These are phyloP conservation scores for Hypomyces rosellus DNA, from an alignment of 2,329 filamentous ascomycete species.

Conservation along the genomic window DNA sequence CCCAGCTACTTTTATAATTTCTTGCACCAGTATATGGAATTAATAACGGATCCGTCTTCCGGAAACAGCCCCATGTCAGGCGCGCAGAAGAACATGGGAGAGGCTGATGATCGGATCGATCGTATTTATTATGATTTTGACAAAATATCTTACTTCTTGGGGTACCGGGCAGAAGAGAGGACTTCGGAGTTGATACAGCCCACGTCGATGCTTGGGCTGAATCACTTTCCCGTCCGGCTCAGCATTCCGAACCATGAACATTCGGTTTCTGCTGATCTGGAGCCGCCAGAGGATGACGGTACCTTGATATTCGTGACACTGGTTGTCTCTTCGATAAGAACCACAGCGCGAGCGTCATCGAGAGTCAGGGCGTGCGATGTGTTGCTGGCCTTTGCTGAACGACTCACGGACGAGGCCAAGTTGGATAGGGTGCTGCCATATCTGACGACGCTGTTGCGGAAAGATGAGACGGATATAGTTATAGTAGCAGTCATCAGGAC, in stretches of 20 bases:
- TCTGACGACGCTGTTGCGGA: slow-evolving; percentile 67
- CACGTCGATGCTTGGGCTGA: slow-evolving; percentile 43
- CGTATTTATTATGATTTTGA: slow-evolving; percentile 92
- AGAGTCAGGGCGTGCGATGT: slow-evolving; percentile 86
- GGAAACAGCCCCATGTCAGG: slow-evolving; percentile 67
- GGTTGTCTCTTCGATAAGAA: slow-evolving; percentile 80
- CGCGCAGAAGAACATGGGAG: slow-evolving; percentile 63
- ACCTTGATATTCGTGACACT: slow-evolving; percentile 88
- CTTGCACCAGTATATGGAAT: slow-evolving; percentile 93
- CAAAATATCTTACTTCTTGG: slow-evolving; percentile 92
- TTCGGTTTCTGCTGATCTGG: slow-evolving; percentile 53
- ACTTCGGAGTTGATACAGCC: slow-evolving; percentile 20
- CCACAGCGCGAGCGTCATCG: slow-evolving; percentile 81
- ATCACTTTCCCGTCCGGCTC: slow-evolving; percentile 72
- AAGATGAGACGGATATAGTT: slow-evolving; percentile 77
- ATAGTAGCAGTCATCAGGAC: slow-evolving; percentile 79
- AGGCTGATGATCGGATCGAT: slow-evolving; percentile 91
- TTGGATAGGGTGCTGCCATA: slow-evolving; percentile 90
- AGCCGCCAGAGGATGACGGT: slow-evolving; percentile 71
- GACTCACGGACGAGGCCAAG: slow-evolving; percentile 90
- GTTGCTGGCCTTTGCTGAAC: slow-evolving; percentile 83
- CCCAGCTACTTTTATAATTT: slow-evolving; percentile 97
- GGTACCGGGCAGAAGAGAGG: slow-evolving; percentile 56
- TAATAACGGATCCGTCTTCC: slow-evolving; percentile 85
- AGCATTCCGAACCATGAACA: slow-evolving; percentile 83